Evolutionary conservation across 1,284 basidiomycete species (phyloP).

Genomic region (Naganishia sp.): DNA sequence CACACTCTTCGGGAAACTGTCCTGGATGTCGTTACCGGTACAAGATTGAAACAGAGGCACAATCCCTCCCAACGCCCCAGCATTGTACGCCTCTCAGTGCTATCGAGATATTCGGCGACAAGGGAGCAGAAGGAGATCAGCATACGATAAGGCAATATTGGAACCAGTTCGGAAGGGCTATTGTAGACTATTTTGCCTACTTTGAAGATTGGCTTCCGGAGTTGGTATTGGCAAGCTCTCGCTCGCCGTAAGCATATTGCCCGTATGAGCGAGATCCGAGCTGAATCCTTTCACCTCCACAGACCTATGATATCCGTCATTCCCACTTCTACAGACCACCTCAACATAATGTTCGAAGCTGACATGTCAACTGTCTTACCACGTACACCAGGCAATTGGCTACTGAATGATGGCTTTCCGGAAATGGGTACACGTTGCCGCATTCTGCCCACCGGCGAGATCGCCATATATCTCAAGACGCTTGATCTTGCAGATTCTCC

Average conservation of each 20-base stretch:
- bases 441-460: slow-evolving; percentile 1
- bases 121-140: neutral
- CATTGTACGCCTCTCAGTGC: slow-evolving; percentile 15
- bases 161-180: slow-evolving; percentile 15
- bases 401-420: slow-evolving; percentile 11
- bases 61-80: neutral
- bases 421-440: neutral
- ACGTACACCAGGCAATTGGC: slow-evolving; percentile 6
- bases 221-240: slow-evolving; percentile 13
- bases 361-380: neutral
- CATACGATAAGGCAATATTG: neutral
- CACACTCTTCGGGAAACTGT: neutral
- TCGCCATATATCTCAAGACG: slow-evolving; percentile 16
- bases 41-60: neutral
- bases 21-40: slow-evolving; percentile 8
- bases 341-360: slow-evolving; percentile 1
- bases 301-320: slow-evolving; percentile 1
- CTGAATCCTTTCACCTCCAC: neutral
- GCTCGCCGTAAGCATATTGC: neutral
- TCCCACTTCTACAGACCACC: slow-evolving; percentile 15
- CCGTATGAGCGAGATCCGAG: neutral
- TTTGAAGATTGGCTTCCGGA: slow-evolving; percentile 28
- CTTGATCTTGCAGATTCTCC: slow-evolving; percentile 6
- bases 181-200: slow-evolving; percentile 28
- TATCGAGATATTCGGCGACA: slow-evolving; percentile 14